Percentiles rank a stretch among this genome's conserved stretches.
phyloP scores from a whole-genome alignment of 2,329 filamentous ascomycete species.

The Teratosphaeriaceae sp. region DNA sequence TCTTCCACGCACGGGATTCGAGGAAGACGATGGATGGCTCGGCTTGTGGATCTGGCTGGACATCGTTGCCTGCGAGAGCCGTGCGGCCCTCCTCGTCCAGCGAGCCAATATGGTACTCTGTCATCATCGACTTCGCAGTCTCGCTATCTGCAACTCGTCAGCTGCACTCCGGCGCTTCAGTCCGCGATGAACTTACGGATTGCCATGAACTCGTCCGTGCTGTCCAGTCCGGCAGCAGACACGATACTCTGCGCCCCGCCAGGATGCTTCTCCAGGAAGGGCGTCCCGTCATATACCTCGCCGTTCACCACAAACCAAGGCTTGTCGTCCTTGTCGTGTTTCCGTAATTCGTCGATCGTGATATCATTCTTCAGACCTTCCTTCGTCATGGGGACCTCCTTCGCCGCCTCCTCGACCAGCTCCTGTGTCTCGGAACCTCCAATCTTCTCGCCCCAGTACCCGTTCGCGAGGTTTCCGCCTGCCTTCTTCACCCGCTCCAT shows the following conservation, averaged over 20 bases:
- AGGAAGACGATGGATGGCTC: constrained; percentile 59
- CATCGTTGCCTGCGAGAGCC: constrained; percentile 42
- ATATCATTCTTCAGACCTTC: constrained; percentile 58
- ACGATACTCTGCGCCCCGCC: constrained; percentile 81
- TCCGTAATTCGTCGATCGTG: constrained; percentile 62
- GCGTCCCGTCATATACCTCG: constrained; percentile 81
- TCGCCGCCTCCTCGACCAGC: constrained; percentile 42
- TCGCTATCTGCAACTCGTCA: constrained; percentile 62
- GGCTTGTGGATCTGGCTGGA: constrained; percentile 33
- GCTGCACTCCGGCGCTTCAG: not conserved
- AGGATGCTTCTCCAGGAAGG: constrained; percentile 74
- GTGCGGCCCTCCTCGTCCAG: constrained; percentile 56
- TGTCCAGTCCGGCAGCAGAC: constrained; percentile 73
- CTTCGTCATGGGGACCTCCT: constrained; percentile 73
- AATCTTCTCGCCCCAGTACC: constrained; percentile 73
- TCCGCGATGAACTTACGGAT: constrained; percentile 61
- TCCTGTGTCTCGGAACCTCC: constrained; percentile 42
- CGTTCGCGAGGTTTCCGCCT: constrained; percentile 73
- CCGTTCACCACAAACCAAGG: constrained; percentile 89
- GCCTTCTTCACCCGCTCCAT: constrained; percentile 85
- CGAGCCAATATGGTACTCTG: constrained; percentile 73
- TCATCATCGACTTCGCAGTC: constrained; percentile 88
- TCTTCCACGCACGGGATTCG: constrained; percentile 65
- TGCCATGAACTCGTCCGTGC: constrained; percentile 81
- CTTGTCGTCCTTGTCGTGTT: constrained; percentile 56